Evolutionary conservation across 148 eudicot species (phyloP), one percentile per base, ranked within the genome.

Genomic region (Silene uniflora): DNA sequence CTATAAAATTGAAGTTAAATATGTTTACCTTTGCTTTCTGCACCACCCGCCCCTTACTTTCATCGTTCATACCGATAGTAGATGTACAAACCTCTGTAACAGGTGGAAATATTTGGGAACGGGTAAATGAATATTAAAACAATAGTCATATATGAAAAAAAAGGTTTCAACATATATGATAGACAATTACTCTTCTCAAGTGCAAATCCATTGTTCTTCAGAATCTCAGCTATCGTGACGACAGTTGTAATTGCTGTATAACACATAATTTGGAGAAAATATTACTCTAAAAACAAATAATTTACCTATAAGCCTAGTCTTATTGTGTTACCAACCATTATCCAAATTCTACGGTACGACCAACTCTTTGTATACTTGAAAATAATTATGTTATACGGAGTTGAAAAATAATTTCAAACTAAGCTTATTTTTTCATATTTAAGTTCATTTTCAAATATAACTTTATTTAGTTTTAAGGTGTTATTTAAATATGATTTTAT

Each of bases 121-220:
- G 1, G 25, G 10, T 6, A 5, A 39, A 66, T 11, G 10, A 18
- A 32, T 10, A 23, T 21, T 29, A 10, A 18, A 24, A 6, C 14
- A 17, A 44, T 2, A 13, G 47, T 6, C 0, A n/a, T n/a, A n/a
- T 23, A 27, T 62, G 11, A 12, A 10, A 24, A 10, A n/a, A 54
- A 62, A n/a, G 27, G 13, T 16, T 49, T 5, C 24, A 12, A 69
- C 24, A 2, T 19, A 42, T 13, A 13, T 32, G 18, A 5, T 23
- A 73, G 29, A 4, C 4, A 18, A 82, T 87, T 78, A 92, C 97
- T 90, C 87, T 92, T 92, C 71, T 92, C 91, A 71, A 82, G 60
- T 42, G 97, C 97, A 68, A 89, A 79, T 52, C 97, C 97, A 70
- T 90, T 92, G 70, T 92, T 92, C 86, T 92, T 92, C 72, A 92